These are phyloP conservation scores for Cercospora beticola DNA, from an alignment of 2,329 filamentous ascomycete genomes.

Conservation along the genomic window DNA sequence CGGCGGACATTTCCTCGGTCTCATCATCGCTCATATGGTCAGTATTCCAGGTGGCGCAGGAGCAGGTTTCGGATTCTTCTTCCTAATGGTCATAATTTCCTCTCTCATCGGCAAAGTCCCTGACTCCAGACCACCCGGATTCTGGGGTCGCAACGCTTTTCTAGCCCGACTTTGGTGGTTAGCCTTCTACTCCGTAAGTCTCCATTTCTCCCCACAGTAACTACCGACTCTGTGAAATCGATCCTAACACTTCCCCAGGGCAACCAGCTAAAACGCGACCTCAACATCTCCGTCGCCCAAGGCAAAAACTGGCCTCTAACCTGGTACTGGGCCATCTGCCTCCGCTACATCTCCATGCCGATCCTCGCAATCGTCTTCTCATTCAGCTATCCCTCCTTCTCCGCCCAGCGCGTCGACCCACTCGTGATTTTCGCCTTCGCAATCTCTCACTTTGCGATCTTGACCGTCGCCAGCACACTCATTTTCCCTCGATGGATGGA, in stretches of 20 bases:
- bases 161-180: conserved; percentile 53
- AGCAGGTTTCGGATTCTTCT: conserved; percentile 54
- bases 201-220: not conserved
- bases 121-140: conserved; percentile 8
- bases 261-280: conserved; percentile 45
- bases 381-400: conserved; percentile 53
- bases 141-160: conserved; percentile 3
- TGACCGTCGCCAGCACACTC: conserved; percentile 47
- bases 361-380: conserved; percentile 55
- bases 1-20: conserved; percentile 53
- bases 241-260: not conserved
- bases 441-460: conserved; percentile 30
- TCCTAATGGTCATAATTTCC: conserved; percentile 43
- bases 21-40: conserved; percentile 51
- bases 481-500: conserved; percentile 57
- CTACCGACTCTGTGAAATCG: no score
- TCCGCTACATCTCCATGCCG: conserved; percentile 54
- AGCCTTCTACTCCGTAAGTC: conserved; percentile 57
- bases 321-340: conserved; percentile 51
- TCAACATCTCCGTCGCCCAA: conserved; percentile 55
- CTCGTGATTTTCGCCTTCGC: conserved; percentile 49
- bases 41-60: conserved; percentile 33
- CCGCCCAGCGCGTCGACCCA: conserved; percentile 42
- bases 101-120: conserved; percentile 16
- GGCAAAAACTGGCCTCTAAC: conserved; percentile 60